A percentile compares a stretch with the other conserved stretches of the same genome.
These are phyloP conservation scores for Aegilops bicornis DNA, from an alignment of 176 grass and related monocot genomes.

Conservation along the genomic window DNA sequence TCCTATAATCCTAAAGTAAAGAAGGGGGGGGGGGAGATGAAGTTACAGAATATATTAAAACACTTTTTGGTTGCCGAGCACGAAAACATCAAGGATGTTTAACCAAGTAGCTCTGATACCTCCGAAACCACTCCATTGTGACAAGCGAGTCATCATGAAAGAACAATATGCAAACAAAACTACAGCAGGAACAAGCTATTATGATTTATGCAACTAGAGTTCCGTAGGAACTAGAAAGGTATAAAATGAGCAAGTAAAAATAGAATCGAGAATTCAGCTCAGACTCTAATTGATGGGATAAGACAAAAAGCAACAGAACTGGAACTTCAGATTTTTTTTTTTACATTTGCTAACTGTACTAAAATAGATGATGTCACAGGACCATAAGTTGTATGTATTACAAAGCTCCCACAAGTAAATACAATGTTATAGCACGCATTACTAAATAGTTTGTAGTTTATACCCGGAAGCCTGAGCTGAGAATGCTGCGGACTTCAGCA, in stretches of 20 bases:
- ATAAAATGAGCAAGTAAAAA: neutral
- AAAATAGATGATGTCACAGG: neutral
- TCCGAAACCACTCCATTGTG: neutral
- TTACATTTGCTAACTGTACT: neutral
- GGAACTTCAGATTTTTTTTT: neutral
- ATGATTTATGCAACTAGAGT: neutral
- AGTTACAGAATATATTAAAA: neutral
- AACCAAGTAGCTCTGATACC: neutral
- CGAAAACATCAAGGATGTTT: neutral
- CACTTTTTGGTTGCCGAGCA: neutral
- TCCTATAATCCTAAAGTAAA: neutral
- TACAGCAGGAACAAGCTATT: neutral
- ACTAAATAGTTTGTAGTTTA: neutral
- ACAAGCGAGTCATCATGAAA: neutral
- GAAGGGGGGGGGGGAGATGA: too few relatives aligned
- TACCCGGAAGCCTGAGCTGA: constrained; percentile 61
- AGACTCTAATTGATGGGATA: neutral
- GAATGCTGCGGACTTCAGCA: constrained; percentile 48
- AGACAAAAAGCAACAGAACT: neutral
- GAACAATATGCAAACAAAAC: constrained; percentile 13
- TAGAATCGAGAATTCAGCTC: neutral
- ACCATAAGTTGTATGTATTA: neutral
- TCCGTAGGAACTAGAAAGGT: neutral
- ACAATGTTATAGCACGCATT: neutral
- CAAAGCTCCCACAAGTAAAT: neutral